Evolutionary conservation across 2,329 filamentous ascomycete species (phyloP).

Genomic region (Nannizziopsis arthrosporioides): DNA sequence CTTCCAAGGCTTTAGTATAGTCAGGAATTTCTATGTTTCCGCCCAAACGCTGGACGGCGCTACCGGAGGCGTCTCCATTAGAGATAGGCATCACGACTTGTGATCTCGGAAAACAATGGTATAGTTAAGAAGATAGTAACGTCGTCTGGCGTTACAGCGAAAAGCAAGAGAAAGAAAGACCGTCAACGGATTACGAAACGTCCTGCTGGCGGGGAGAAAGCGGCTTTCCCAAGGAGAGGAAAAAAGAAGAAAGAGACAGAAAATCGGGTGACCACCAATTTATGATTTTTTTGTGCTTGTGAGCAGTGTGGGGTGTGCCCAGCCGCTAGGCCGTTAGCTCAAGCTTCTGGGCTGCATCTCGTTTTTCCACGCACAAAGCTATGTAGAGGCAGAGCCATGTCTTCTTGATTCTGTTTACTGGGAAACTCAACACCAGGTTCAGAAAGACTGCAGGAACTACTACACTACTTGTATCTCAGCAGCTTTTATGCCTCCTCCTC

Average conservation of each 20-base stretch:
- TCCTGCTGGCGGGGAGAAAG: slow-evolving; percentile 50
- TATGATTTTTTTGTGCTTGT: slow-evolving; percentile 8
- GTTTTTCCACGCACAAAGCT: neutral
- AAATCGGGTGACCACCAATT: slow-evolving; percentile 8
- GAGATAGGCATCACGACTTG: slow-evolving; percentile 54
- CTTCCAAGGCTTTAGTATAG: slow-evolving; percentile 61
- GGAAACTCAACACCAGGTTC: too few relatives aligned
- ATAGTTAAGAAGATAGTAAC: neutral
- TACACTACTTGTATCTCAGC: too few relatives aligned
- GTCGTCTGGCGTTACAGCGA: slow-evolving; percentile 13
- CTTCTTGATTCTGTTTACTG: neutral
- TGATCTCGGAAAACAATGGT: slow-evolving; percentile 22
- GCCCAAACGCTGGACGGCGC: slow-evolving; percentile 37
- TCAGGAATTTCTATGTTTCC: slow-evolving; percentile 53
- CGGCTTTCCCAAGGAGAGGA: slow-evolving; percentile 46
- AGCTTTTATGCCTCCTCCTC: too few relatives aligned
- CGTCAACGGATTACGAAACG: slow-evolving; percentile 38
- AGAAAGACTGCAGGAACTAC: too few relatives aligned
- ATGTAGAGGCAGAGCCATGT: neutral
- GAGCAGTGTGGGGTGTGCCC: slow-evolving; percentile 4
- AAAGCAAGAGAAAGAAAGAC: slow-evolving; percentile 24
- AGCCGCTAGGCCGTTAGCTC: slow-evolving; percentile 8
- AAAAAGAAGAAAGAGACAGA: slow-evolving; percentile 26
- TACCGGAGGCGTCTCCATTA: slow-evolving; percentile 50
- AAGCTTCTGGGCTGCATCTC: neutral